These are phyloP conservation scores for Cladophialophora carrionii DNA, from an alignment of 2,329 filamentous ascomycete genomes.

Conservation along the genomic window DNA sequence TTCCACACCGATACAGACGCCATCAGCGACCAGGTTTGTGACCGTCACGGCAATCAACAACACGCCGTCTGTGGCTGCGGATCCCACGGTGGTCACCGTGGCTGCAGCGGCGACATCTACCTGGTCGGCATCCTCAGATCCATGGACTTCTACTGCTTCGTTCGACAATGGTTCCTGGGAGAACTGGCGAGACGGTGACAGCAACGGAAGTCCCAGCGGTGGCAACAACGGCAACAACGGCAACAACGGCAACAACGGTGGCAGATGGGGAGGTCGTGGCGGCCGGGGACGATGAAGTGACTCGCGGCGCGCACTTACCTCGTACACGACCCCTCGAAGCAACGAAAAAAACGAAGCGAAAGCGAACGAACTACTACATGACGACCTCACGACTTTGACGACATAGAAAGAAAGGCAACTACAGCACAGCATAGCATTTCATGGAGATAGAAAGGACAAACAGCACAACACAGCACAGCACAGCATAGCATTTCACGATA, in stretches of 20 bases:
- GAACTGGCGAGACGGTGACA: background rate
- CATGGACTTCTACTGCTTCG: background rate
- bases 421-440: background rate
- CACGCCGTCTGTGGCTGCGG: background rate
- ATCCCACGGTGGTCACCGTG: background rate
- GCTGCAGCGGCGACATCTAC: background rate
- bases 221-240: too few species aligned
- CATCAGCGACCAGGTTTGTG: background rate
- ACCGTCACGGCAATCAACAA: background rate
- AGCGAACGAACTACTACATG: too few species aligned
- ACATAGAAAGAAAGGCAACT: too few species aligned
- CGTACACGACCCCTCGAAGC: too few species aligned
- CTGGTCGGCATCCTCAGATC: background rate
- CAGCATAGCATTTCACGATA: too few species aligned
- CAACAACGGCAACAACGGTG: conserved; percentile 4
- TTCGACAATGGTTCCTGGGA: background rate
- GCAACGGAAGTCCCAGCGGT: background rate
- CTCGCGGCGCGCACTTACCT: too few species aligned
- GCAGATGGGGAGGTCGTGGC: too few species aligned
- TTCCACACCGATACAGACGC: background rate
- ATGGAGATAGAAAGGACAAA: background rate
- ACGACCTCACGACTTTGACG: too few species aligned
- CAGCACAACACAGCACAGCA: background rate
- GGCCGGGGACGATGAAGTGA: background rate
- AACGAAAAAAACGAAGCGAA: too few species aligned